Conservation (phyloP, 495 filamentous ascomycete species). For the Penicillium canescens region DNA sequence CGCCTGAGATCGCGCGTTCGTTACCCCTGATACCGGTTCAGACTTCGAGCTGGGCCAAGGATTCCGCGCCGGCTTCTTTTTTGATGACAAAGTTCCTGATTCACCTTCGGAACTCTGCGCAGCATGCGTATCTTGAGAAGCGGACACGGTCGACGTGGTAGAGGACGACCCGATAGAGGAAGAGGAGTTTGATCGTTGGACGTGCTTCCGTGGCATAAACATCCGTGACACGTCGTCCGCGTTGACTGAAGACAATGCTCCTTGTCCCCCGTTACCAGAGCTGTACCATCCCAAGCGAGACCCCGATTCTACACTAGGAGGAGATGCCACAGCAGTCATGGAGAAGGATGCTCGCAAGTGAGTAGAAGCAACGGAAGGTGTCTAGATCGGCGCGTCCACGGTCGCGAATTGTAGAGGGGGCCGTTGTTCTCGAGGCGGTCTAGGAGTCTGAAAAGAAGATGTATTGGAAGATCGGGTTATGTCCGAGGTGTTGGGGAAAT, state of each 20-base stretch:
- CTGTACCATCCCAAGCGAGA: conserved; percentile 61
- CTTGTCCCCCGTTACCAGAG: conserved; percentile 71
- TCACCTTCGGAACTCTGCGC: conserved; percentile 42
- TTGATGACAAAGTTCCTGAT: conserved; percentile 53
- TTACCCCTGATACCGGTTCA: conserved; percentile 64
- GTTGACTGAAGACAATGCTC: conserved; percentile 76
- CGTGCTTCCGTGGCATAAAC: conserved; percentile 81
- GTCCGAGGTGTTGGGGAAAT: conserved; percentile 2
- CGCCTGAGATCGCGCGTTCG: conserved; percentile 61
- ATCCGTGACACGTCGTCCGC: conserved; percentile 84
- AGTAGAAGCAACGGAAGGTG: conserved; percentile 8
- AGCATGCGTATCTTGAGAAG: conserved; percentile 51
- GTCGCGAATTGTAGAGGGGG: conserved; percentile 10
- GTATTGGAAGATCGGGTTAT: conserved; percentile 1
- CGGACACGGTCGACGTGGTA: conserved; percentile 44
- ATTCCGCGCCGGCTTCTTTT: conserved; percentile 68
- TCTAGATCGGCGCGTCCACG: conserved; percentile 20
- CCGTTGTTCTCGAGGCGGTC: not conserved
- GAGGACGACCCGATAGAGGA: conserved; percentile 68
- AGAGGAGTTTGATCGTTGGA: conserved; percentile 83
- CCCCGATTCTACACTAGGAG: conserved; percentile 80
- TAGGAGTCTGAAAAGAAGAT: not conserved
- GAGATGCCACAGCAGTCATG: conserved; percentile 98
- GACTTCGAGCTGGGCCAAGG: conserved; percentile 74
- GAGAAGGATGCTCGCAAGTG: conserved; percentile 38